A percentile compares a stretch with the other conserved stretches of the same genome.
Evolutionary conservation across 176 grass and related monocot species (phyloP).

Genomic region (Eragrostis curvula): DNA sequence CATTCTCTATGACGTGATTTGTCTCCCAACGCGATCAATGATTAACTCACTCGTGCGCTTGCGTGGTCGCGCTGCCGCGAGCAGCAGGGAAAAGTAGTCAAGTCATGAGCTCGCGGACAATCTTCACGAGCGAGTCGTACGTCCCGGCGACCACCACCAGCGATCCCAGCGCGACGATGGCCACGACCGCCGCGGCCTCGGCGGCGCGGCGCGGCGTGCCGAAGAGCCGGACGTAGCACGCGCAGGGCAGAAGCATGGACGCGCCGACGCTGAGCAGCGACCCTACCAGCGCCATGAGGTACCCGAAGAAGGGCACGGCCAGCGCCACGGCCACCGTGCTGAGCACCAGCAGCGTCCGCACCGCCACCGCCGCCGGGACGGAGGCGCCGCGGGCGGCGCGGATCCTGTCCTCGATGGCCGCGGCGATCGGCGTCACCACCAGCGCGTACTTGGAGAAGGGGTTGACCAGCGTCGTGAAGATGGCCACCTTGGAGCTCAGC

Average conservation of each 20-base stretch:
- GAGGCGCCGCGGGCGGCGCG: neutral
- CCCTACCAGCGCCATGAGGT: conserved; percentile 66
- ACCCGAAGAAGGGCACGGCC: conserved; percentile 62
- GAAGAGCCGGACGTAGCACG: conserved; percentile 61
- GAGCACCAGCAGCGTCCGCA: conserved; percentile 50
- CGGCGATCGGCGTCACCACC: conserved; percentile 49
- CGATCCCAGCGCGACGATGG: conserved; percentile 42
- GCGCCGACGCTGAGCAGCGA: conserved; percentile 51
- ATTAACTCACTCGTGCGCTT: neutral
- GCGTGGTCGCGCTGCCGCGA: neutral
- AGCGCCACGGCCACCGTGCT: conserved; percentile 63
- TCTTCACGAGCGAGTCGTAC: conserved; percentile 50
- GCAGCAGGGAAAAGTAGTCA: neutral
- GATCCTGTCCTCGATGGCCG: conserved; percentile 51
- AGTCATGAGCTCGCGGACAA: conserved; percentile 29
- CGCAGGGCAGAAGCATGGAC: conserved; percentile 58
- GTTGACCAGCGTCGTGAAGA: conserved; percentile 56
- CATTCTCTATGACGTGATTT: neutral
- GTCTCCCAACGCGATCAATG: too few relatives aligned
- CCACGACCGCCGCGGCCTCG: conserved; percentile 32
- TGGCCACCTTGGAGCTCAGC: conserved; percentile 57
- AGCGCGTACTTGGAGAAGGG: conserved; percentile 70
- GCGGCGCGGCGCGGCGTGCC: neutral
- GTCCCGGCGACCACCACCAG: conserved; percentile 48
- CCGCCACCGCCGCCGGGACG: neutral